Percentiles rank a stretch among this genome's conserved stretches.
These are phyloP conservation scores for Priceomyces castillae DNA, from an alignment of 805 yeast genomes.

Conservation along the genomic window DNA sequence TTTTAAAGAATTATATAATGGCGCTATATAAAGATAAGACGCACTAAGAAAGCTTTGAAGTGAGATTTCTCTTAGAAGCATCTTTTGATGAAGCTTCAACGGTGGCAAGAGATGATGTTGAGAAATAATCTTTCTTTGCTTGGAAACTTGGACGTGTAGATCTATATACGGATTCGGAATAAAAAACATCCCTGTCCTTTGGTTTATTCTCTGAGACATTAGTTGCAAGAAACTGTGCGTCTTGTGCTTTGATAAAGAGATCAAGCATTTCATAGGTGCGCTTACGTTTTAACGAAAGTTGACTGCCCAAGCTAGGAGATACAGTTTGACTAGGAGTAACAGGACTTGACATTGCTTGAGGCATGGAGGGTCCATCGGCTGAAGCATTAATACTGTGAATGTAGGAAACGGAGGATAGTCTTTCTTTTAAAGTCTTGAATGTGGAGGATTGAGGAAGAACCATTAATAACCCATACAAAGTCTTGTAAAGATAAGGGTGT, in stretches of 20 bases:
- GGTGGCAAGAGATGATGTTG: background rate
- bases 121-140: slow-evolving; percentile 7
- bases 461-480: slow-evolving; percentile 91
- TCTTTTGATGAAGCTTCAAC: background rate
- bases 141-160: background rate
- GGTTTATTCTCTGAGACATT: background rate
- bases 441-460: slow-evolving; percentile 91
- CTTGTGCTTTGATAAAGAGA: slow-evolving; percentile 35
- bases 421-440: slow-evolving; percentile 72
- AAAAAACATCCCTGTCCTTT: slow-evolving; percentile 1
- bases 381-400: slow-evolving; percentile 20
- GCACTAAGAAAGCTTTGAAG: background rate
- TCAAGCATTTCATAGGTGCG: slow-evolving; percentile 42
- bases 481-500: slow-evolving; percentile 77
- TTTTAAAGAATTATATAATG: background rate
- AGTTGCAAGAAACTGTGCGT: slow-evolving; percentile 22
- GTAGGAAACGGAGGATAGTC: slow-evolving; percentile 63
- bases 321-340: slow-evolving; percentile 11
- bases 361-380: slow-evolving; percentile 8
- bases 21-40: background rate
- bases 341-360: slow-evolving; percentile 19
- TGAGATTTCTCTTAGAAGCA: background rate
- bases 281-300: slow-evolving; percentile 36
- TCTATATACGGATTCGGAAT: background rate
- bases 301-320: slow-evolving; percentile 19